phyloP scores from a whole-genome alignment of 306 rosid species.

The Ammopiptanthus mongolicus region DNA sequence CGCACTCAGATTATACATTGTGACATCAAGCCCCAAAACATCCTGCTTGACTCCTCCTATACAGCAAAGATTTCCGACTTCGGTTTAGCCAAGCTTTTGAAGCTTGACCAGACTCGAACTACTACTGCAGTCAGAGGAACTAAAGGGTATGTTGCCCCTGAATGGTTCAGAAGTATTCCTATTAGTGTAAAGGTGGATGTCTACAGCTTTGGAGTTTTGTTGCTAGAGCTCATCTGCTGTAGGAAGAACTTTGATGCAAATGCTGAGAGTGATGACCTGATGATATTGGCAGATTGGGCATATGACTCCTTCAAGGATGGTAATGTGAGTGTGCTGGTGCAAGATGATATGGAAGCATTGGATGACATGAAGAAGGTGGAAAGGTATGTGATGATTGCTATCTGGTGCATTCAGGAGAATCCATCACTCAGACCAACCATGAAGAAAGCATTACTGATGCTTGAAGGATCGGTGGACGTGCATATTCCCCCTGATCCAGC shows the following conservation, averaged over 20 bases:
- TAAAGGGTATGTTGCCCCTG: constrained; percentile 22
- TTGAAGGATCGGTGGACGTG: constrained; percentile 15
- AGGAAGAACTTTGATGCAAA: background rate
- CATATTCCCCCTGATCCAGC: constrained; percentile 1
- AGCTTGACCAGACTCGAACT: background rate
- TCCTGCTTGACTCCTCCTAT: background rate
- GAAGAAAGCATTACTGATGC: background rate
- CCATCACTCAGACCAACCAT: constrained; percentile 9
- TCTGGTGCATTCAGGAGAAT: constrained; percentile 4
- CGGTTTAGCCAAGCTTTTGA: constrained; percentile 15
- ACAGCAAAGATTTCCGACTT: constrained; percentile 2
- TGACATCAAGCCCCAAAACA: constrained; percentile 23
- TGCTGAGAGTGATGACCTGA: background rate
- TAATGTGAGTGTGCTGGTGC: background rate
- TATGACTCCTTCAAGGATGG: background rate
- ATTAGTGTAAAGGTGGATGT: constrained; percentile 15
- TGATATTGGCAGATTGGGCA: background rate
- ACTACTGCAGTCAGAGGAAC: constrained; percentile 8
- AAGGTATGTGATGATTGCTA: constrained; percentile 1
- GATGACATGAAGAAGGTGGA: constrained; percentile 12
- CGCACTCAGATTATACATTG: constrained; percentile 1
- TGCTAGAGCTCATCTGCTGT: constrained; percentile 14
- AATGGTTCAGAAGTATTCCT: constrained; percentile 19
- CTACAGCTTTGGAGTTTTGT: constrained; percentile 19
- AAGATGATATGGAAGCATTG: background rate